phyloP scores from a whole-genome alignment of 306 rosid species.

The Bauhinia variegata region DNA sequence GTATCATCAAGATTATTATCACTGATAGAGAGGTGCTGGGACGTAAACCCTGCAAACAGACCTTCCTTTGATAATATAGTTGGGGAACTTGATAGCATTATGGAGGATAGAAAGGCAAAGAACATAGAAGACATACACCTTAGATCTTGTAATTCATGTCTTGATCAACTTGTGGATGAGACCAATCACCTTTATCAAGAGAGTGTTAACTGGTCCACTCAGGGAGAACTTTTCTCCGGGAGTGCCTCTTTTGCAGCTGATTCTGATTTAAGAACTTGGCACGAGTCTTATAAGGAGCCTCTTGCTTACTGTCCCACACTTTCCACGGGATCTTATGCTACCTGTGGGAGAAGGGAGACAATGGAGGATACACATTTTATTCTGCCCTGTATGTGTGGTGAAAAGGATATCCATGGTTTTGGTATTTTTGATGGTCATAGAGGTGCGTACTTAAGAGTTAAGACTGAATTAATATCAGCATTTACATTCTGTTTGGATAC shows the following conservation, averaged over 20 bases:
- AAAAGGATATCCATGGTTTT: slow-evolving; percentile 68
- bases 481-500: slow-evolving; percentile 7
- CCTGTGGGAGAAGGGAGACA: slow-evolving; percentile 89
- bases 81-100: slow-evolving; percentile 59
- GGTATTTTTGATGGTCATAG: slow-evolving; percentile 96
- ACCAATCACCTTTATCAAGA: slow-evolving; percentile 52
- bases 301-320: slow-evolving; percentile 63
- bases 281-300: slow-evolving; percentile 44
- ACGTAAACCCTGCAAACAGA: slow-evolving; percentile 65
- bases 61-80: slow-evolving; percentile 76
- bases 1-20: slow-evolving; percentile 66
- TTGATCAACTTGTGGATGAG: slow-evolving; percentile 42
- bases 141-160: slow-evolving; percentile 34
- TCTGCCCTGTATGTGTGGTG: slow-evolving; percentile 60
- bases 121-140: slow-evolving; percentile 41
- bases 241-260: slow-evolving; percentile 45
- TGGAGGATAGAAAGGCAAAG: slow-evolving; percentile 47
- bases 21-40: slow-evolving; percentile 80
- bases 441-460: slow-evolving; percentile 55
- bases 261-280: slow-evolving; percentile 48
- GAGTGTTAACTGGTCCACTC: slow-evolving; percentile 69
- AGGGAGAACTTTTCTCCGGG: slow-evolving; percentile 60
- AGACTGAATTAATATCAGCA: slow-evolving; percentile 19
- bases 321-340: slow-evolving; percentile 91
- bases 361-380: slow-evolving; percentile 96